Base-by-base conservation (phyloP, 2,329 filamentous ascomycete species). In the Microsporum ferrugineum region DNA sequence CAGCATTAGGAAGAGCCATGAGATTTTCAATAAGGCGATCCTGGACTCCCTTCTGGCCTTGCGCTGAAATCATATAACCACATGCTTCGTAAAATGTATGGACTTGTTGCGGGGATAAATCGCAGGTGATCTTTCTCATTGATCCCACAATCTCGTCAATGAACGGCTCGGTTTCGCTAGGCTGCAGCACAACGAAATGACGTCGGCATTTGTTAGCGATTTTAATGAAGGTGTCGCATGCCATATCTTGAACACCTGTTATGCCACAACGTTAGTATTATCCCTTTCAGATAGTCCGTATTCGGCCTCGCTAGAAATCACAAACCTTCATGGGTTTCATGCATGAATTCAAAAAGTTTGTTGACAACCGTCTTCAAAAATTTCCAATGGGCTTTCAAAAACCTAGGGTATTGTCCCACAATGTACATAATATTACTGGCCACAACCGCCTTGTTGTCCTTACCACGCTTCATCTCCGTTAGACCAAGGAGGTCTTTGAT, bases 371-470 rank as follows among this genome's bases (percentile, higher is more conserved):
- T 99, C 84, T 99, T 99, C 61, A 99, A 80, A 78, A 99, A 99
- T 75, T 99, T 99, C 94, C 94, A 99, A 75, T 99, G 94, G 1
- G 94, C 94, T 79, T 99, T 99, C 69, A 99, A 79, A 78, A 99
- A 99, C 23, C 94, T 89, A 41, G 94, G 94, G 72, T 99, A 99
- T 72, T 99, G 94, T 62, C 94, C 94, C 64, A 99, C 94, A 77
- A 99, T 99, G 74, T 99, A 99, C 94, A 99, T 99, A 71, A 99
- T 99, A 78, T 99, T 99, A 77, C 90, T 96, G 65, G 94, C 94
- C 45, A 99, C 94, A 7, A 99, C 94, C 10, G 94, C 94, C 75
- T 99, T 99, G 82, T 99, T 99, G 79, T 99, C 94, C 71, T 99
- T 99, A 65, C 94, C 94, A 60, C 95, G 89, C 80, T 99, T 99